phyloP scores from a whole-genome alignment of 2,329 filamentous ascomycete genomes.

The Fusarium compactum region DNA sequence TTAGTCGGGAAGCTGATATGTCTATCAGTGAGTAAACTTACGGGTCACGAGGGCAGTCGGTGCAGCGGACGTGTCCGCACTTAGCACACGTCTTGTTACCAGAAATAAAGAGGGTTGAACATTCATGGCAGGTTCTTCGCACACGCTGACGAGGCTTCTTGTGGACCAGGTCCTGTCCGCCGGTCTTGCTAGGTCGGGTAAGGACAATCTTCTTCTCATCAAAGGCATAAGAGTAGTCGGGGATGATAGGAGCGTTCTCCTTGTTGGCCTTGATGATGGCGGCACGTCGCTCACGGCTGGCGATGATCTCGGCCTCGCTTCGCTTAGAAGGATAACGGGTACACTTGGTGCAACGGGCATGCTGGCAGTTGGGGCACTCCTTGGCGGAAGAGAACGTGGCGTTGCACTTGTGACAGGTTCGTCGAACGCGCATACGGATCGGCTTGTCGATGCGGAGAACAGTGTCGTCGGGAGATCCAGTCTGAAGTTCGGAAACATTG shows the following conservation, averaged over 20 bases:
- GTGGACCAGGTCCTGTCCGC: slow-evolving; percentile 77
- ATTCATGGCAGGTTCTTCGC: slow-evolving; percentile 81
- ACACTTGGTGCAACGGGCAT: slow-evolving; percentile 84
- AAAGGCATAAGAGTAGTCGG: slow-evolving; percentile 62
- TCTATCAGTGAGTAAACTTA: slow-evolving; percentile 60
- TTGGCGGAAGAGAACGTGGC: slow-evolving; percentile 79
- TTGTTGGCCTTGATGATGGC: slow-evolving; percentile 66
- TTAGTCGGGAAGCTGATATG: slow-evolving; percentile 23
- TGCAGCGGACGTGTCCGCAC: slow-evolving; percentile 81
- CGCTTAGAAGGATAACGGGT: slow-evolving; percentile 78
- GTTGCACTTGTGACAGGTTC: slow-evolving; percentile 84
- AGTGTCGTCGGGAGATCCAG: slow-evolving; percentile 62
- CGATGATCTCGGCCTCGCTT: slow-evolving; percentile 65
- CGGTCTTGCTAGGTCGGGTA: slow-evolving; percentile 73
- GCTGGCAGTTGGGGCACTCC: slow-evolving; percentile 81
- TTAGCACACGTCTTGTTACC: slow-evolving; percentile 72
- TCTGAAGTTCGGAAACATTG: slow-evolving; percentile 65
- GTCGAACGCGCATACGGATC: slow-evolving; percentile 81
- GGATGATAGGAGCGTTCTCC: slow-evolving; percentile 66
- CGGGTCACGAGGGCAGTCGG: slow-evolving; percentile 83
- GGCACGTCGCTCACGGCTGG: slow-evolving; percentile 64
- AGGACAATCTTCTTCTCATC: slow-evolving; percentile 64
- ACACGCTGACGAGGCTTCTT: slow-evolving; percentile 79
- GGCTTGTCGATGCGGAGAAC: slow-evolving; percentile 78
- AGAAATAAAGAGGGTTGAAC: slow-evolving; percentile 70